Conservation (phyloP, 176 grass and related monocot species). For the Eleusine indica region DNA sequence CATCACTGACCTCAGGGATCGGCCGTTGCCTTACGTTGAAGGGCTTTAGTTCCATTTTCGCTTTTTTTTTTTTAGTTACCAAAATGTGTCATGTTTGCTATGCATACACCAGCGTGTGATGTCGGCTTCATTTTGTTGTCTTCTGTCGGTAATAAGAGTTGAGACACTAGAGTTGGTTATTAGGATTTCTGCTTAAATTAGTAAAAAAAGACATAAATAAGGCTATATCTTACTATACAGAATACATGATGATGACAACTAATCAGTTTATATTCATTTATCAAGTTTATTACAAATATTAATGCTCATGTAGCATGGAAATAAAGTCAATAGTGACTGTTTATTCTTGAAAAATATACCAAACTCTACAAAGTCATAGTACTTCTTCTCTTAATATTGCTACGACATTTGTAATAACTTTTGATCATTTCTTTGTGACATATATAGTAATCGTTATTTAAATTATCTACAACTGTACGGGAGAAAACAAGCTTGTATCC, state of each 20-base stretch:
- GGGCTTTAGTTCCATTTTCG: background rate
- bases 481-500: background rate
- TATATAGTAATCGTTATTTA: background rate
- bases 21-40: constrained; percentile 30
- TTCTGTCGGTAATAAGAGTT: too few species aligned
- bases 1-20: constrained; percentile 25
- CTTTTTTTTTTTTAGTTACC: constrained; percentile 9
- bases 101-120: background rate
- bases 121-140: background rate
- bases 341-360: too few species aligned
- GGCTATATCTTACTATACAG: too few species aligned
- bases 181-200: too few species aligned
- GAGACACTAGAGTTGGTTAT: background rate
- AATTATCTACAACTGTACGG: background rate
- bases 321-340: too few species aligned
- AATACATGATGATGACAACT: too few species aligned
- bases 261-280: too few species aligned
- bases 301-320: too few species aligned
- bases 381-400: too few species aligned
- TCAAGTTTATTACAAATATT: too few species aligned
- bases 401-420: background rate
- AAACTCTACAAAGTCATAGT: too few species aligned
- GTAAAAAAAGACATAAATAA: too few species aligned
- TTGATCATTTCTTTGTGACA: background rate
- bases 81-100: constrained; percentile 14